Percentiles rank a stretch among this genome's conserved stretches.
phyloP scores from a whole-genome alignment of 1,284 basidiomycete genomes.

The Sporisorium scitamineum region DNA sequence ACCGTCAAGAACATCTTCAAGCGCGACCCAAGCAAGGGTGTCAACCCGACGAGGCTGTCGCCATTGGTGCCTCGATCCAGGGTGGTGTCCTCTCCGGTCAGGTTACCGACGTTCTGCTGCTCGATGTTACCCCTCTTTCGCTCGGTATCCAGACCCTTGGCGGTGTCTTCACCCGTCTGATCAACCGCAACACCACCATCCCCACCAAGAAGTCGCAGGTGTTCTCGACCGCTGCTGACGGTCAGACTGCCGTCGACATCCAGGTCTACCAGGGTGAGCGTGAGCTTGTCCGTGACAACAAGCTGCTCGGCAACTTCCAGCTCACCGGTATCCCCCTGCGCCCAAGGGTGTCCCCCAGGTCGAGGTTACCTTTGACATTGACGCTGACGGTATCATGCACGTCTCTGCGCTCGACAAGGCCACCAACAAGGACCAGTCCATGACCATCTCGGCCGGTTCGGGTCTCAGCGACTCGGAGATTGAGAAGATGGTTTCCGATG shows the following conservation, averaged over 20 bases:
- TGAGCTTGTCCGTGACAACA: constrained; percentile 95
- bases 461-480: constrained; percentile 66
- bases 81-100: constrained; percentile 94
- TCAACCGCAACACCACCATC: constrained; percentile 95
- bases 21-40: constrained; percentile 91
- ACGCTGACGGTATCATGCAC: constrained; percentile 69
- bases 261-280: constrained; percentile 93
- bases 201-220: constrained; percentile 98
- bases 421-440: constrained; percentile 65
- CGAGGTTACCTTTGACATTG: constrained; percentile 69
- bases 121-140: constrained; percentile 93
- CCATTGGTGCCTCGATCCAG: constrained; percentile 96
- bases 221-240: constrained; percentile 79
- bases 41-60: constrained; percentile 84
- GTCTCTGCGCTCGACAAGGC: constrained; percentile 68
- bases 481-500: constrained; percentile 68
- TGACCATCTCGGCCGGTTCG: constrained; percentile 69
- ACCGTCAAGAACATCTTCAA: constrained; percentile 94
- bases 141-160: constrained; percentile 98
- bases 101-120: constrained; percentile 87
- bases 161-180: constrained; percentile 97
- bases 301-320: constrained; percentile 96
- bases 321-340: constrained; percentile 91
- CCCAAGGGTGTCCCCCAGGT: constrained; percentile 82
- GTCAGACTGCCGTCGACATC: constrained; percentile 73